phyloP scores from a whole-genome alignment of 2,329 filamentous ascomycete species.

The Didymosphaeria variabile region DNA sequence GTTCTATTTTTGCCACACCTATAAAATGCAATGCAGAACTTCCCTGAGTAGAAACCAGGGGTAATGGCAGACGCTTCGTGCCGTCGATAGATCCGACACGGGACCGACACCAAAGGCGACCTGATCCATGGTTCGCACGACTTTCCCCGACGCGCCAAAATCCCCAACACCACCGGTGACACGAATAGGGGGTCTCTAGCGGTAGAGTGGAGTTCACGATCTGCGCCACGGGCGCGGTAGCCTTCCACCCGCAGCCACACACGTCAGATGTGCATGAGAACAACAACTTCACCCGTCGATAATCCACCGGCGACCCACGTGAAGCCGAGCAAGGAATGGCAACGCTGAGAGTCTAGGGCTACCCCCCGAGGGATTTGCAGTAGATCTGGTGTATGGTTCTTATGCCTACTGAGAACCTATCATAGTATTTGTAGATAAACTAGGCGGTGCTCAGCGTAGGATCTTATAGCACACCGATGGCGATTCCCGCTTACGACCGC shows the following conservation, averaged over 20 bases:
- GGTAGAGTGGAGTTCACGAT: neutral
- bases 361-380: neutral
- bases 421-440: neutral
- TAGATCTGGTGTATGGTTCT: neutral
- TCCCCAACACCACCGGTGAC: neutral
- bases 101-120: neutral
- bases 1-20: neutral
- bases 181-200: neutral
- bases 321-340: neutral
- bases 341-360: neutral
- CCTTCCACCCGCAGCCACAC: neutral
- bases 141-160: neutral
- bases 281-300: neutral
- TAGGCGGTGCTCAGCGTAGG: neutral
- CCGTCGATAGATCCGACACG: neutral
- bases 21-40: neutral
- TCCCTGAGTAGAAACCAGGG: neutral
- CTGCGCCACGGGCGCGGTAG: neutral
- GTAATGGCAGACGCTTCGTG: neutral
- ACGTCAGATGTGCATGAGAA: neutral
- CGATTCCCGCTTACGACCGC: too few relatives aligned
- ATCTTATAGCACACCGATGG: too few relatives aligned
- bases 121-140: neutral
- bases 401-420: neutral
- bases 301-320: neutral